Evolutionary conservation across 495 filamentous ascomycete species (phyloP).

Genomic region (Tuber borchii): DNA sequence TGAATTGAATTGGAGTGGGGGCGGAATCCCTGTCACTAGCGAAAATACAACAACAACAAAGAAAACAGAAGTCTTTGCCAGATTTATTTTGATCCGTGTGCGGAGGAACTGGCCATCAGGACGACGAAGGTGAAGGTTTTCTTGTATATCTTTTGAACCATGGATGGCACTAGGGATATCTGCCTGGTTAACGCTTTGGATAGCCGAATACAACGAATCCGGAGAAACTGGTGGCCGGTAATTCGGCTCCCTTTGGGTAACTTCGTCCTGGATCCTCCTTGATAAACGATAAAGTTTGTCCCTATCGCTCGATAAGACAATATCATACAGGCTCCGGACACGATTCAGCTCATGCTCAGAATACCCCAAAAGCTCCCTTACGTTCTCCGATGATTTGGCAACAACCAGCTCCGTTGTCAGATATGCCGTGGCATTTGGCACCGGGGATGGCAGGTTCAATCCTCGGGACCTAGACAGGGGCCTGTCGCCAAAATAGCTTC

Average conservation of each 20-base stretch:
- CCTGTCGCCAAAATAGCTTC: conserved; percentile 38
- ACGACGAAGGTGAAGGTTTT: conserved; percentile 39
- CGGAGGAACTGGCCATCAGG: conserved; percentile 40
- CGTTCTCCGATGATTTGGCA: conserved; percentile 50
- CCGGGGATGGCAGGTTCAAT: conserved; percentile 44
- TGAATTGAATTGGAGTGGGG: conserved; percentile 38
- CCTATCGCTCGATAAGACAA: conserved; percentile 49
- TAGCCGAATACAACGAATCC: conserved; percentile 27
- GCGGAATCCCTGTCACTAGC: conserved; percentile 35
- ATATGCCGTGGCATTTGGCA: conserved; percentile 49
- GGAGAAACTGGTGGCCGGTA: conserved; percentile 52
- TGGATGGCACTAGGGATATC: conserved; percentile 33
- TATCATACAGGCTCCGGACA: conserved; percentile 48
- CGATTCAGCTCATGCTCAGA: conserved; percentile 43
- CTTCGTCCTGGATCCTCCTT: conserved; percentile 47
- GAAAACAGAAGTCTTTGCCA: conserved; percentile 40
- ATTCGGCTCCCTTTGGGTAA: conserved; percentile 49
- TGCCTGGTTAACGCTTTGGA: conserved; percentile 30
- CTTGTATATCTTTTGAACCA: conserved; percentile 33
- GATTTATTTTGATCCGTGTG: conserved; percentile 39
- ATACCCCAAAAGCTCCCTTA: conserved; percentile 49
- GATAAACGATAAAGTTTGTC: conserved; percentile 49
- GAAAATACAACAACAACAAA: conserved; percentile 42
- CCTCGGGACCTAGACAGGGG: conserved; percentile 46
- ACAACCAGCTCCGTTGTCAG: conserved; percentile 53